Percentiles rank a stretch among this genome's conserved stretches.
These are phyloP conservation scores for Citrus mangshanensis DNA, from an alignment of 345 rosid species.

Conservation along the genomic window DNA sequence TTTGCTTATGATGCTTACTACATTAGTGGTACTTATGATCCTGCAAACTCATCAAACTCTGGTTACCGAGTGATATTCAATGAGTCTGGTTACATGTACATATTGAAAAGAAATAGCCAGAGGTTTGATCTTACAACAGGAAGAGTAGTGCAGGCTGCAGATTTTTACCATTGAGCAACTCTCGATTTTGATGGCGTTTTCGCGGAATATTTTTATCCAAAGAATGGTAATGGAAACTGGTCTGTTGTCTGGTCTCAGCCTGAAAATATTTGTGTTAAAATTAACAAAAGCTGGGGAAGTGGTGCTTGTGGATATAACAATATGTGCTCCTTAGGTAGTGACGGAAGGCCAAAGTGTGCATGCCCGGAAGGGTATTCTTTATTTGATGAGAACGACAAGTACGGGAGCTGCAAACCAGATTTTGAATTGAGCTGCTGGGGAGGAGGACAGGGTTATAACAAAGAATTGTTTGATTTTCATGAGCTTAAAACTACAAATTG, in stretches of 20 bases:
- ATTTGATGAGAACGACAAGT: neutral
- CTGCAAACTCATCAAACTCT: neutral
- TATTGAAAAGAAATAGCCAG: conserved; percentile 2
- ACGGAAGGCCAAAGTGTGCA: neutral
- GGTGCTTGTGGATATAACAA: conserved; percentile 15
- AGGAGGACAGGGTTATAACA: neutral
- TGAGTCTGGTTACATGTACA: conserved; percentile 10
- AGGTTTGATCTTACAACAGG: neutral
- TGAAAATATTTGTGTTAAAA: neutral
- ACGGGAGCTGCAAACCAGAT: conserved; percentile 10
- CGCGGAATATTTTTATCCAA: neutral
- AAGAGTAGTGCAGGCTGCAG: neutral
- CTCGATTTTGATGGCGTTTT: conserved; percentile 19
- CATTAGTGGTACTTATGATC: neutral
- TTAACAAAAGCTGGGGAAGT: neutral
- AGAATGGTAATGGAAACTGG: conserved; percentile 5
- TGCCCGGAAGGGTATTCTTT: conserved; percentile 4
- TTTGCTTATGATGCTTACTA: neutral
- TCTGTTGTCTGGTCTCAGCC: neutral
- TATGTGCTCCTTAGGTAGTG: neutral
- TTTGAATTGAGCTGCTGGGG: neutral
- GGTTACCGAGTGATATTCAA: conserved; percentile 12
- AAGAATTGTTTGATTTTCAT: conserved; percentile 12
- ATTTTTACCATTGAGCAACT: conserved; percentile 25
- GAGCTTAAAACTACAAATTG: neutral